A percentile compares a stretch with the other conserved stretches of the same genome.
Evolutionary conservation across 2,329 filamentous ascomycete genomes (phyloP).

Genomic region (Neofusicoccum umdonicola): DNA sequence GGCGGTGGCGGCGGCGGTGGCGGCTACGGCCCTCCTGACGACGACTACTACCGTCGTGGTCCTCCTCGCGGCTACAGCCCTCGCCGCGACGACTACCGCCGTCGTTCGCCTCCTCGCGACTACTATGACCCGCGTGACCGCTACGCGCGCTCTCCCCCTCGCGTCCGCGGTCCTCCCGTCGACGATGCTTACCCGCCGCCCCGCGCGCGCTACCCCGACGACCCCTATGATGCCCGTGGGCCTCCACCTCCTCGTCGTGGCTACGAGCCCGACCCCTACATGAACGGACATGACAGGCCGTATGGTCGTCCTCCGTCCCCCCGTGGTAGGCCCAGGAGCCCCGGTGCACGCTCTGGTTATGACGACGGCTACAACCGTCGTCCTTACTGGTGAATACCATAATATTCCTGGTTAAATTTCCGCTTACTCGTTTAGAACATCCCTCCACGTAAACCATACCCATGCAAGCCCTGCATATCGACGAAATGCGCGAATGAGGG

Average conservation of each 20-base stretch:
- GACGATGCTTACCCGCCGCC: constrained; percentile 73
- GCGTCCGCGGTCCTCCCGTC: constrained; percentile 66
- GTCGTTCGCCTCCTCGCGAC: constrained; percentile 72
- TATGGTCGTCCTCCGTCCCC: constrained; percentile 50
- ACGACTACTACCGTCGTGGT: constrained; percentile 73
- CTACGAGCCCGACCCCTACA: constrained; percentile 60
- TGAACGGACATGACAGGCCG: constrained; percentile 55
- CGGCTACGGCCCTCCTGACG: constrained; percentile 56
- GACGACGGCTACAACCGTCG: constrained; percentile 52
- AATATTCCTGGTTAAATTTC: background rate
- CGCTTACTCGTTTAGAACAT: constrained; percentile 16
- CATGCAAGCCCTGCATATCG: constrained; percentile 11
- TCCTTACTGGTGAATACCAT: constrained; percentile 44
- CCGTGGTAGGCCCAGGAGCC: constrained; percentile 44
- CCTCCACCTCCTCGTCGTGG: constrained; percentile 51
- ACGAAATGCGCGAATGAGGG: background rate
- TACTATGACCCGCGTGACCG: constrained; percentile 81
- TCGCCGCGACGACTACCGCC: constrained; percentile 81
- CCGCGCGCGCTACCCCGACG: constrained; percentile 65
- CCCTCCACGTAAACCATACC: constrained; percentile 7
- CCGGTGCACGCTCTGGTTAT: constrained; percentile 61
- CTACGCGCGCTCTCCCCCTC: constrained; percentile 70
- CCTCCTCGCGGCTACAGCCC: constrained; percentile 82
- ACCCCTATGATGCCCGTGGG: constrained; percentile 63
- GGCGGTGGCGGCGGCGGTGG: constrained; percentile 49